phyloP scores from a whole-genome alignment of 371 early-diverging fungal genomes.

The Mucor irregularis region DNA sequence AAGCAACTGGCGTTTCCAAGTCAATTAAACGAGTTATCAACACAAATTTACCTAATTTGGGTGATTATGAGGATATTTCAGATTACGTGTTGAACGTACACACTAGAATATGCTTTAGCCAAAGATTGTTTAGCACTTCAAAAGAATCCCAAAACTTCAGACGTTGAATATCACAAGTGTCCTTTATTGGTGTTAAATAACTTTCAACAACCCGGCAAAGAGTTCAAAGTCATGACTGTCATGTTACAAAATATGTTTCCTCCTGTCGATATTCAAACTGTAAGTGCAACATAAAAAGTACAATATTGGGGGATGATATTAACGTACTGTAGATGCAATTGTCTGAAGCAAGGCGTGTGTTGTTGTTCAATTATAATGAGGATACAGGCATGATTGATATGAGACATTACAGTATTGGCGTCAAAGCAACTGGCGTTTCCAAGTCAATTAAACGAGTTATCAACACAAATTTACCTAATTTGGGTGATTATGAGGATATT shows the following conservation, averaged over 20 bases:
- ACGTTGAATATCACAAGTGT: conserved; percentile 72
- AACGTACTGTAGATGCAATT: too few species aligned
- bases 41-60: conserved; percentile 78
- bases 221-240: conserved; percentile 89
- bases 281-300: too few species aligned
- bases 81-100: conserved; percentile 90
- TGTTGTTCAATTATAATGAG: conserved; percentile 88
- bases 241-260: conserved; percentile 97
- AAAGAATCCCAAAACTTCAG: conserved; percentile 79
- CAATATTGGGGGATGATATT: too few species aligned
- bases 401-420: conserved; percentile 88
- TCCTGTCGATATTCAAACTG: conserved; percentile 85
- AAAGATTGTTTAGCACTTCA: conserved; percentile 83
- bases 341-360: conserved; percentile 85
- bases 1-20: conserved; percentile 87
- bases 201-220: conserved; percentile 78
- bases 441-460: conserved; percentile 87
- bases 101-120: conserved; percentile 83
- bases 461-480: conserved; percentile 74
- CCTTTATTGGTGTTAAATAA: conserved; percentile 94
- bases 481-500: conserved; percentile 84
- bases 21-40: conserved; percentile 82
- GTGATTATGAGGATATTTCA: conserved; percentile 83
- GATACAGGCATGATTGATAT: conserved; percentile 86
- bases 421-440: conserved; percentile 86